Base-by-base conservation (phyloP, 1,139 yeast species). In the Pneumocystis canis region DNA sequence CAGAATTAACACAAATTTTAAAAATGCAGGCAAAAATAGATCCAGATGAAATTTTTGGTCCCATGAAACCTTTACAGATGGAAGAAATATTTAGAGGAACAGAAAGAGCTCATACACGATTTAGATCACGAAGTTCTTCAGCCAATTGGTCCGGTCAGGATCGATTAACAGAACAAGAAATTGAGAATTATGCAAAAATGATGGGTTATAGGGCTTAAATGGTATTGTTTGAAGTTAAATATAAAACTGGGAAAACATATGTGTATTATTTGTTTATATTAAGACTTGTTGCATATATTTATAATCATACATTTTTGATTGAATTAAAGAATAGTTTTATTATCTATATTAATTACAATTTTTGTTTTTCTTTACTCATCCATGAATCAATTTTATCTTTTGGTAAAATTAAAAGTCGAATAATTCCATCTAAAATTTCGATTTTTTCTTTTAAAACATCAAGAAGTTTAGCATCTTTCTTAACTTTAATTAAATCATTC, bases 401-500 rank as follows among this genome's bases (percentile, higher is more conserved):
- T 5, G 97, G 96, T 20, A 90, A 90, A 25, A 88, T 82, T 69
- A 84, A 89, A 40, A 92, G 73, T 67, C 89, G 79, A 64, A 89
- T 78, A 53, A 87, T 80, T 65, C 82, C 80, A 70, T 90, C 97
- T 66, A 90, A 84, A 58, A 90, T 74, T 1, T 96, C 96, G 5
- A 88, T 82, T 57, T 62, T 61, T 40, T 61, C 58, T 16, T 53
- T 80, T 66, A 89, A 77, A 0, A 85, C 85, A 64, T 81, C 80
- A 67, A 82, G 81, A 33, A 90, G 73, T 0, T 87, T 77, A 32
- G 84, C 81, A 68, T 87, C 88, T 72, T 85, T 87, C 56, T 96
- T 96, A 1, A 87, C 82, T 73, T 88, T 89, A 57, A 90, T 84
- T 65, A 92, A 77, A 0, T 97, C 97, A 3, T 96, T 97, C 2